These are phyloP conservation scores for Phylloboletellus chloephorus DNA, from an alignment of 1,284 basidiomycete genomes.

Conservation along the genomic window DNA sequence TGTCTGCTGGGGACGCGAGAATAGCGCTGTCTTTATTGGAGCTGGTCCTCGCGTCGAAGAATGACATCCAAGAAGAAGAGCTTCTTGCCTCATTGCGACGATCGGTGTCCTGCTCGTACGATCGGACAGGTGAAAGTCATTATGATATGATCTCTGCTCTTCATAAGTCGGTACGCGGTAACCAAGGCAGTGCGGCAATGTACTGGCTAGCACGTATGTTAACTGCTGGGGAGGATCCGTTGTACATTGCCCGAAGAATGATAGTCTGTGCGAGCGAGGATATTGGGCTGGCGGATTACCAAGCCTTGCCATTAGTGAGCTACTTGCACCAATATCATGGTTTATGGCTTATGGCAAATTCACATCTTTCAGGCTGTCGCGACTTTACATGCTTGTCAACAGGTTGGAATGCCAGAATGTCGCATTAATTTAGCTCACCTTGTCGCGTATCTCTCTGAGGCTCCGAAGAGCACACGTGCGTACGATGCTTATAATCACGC, in stretches of 20 bases:
- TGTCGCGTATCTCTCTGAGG: conserved; percentile 78
- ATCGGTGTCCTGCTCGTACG: conserved; percentile 61
- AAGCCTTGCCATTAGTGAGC: conserved; percentile 66
- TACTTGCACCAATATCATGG: background rate
- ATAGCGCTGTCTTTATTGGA: conserved; percentile 66
- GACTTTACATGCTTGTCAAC: conserved; percentile 74
- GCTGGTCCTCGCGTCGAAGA: conserved; percentile 45
- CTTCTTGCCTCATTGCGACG: conserved; percentile 47
- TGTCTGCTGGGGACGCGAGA: conserved; percentile 66
- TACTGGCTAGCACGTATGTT: conserved; percentile 89
- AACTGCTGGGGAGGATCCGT: conserved; percentile 81
- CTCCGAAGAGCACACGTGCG: conserved; percentile 76
- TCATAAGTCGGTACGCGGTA: conserved; percentile 83
- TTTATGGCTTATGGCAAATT: conserved; percentile 1
- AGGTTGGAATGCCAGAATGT: conserved; percentile 83
- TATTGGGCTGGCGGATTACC: conserved; percentile 72
- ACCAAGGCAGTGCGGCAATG: conserved; percentile 74
- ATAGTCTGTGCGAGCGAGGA: conserved; percentile 85
- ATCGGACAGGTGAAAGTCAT: conserved; percentile 68
- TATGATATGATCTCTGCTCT: conserved; percentile 88
- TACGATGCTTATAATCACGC: conserved; percentile 77
- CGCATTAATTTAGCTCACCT: conserved; percentile 76
- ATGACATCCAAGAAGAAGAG: conserved; percentile 36
- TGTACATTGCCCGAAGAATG: conserved; percentile 79
- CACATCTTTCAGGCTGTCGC: conserved; percentile 57